Conservation (phyloP, 1,284 basidiomycete species). For the Microbotryum intermedium region DNA sequence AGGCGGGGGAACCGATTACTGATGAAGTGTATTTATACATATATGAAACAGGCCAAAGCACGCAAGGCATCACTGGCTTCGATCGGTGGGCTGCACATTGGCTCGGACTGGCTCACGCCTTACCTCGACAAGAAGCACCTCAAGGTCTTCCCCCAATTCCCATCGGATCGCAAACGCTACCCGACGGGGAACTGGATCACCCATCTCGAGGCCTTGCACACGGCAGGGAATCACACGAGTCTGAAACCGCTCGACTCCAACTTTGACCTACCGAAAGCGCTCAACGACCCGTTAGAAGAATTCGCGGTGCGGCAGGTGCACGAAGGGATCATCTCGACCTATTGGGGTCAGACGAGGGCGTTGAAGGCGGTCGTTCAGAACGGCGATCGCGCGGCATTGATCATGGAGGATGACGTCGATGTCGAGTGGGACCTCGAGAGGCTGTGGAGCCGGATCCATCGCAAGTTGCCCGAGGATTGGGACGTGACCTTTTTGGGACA, state of each 20-base stretch:
- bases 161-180: background rate
- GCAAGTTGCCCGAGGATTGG: slow-evolving; percentile 54
- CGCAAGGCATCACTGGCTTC: slow-evolving; percentile 1
- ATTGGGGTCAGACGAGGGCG: slow-evolving; percentile 59
- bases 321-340: slow-evolving; percentile 39
- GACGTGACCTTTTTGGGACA: slow-evolving; percentile 65
- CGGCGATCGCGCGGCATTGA: slow-evolving; percentile 44
- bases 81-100: slow-evolving; percentile 25
- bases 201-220: slow-evolving; percentile 17
- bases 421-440: slow-evolving; percentile 58
- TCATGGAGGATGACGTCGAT: slow-evolving; percentile 72
- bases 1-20: no score
- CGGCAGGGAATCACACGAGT: slow-evolving; percentile 3
- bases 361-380: slow-evolving; percentile 41
- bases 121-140: background rate
- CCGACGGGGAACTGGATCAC: slow-evolving; percentile 14
- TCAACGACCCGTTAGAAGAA: slow-evolving; percentile 30
- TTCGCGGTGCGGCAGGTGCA: slow-evolving; percentile 30
- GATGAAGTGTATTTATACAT: background rate
- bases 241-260: slow-evolving; percentile 15
- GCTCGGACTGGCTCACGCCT: slow-evolving; percentile 27
- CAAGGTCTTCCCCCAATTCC: slow-evolving; percentile 6
- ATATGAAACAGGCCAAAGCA: slow-evolving; percentile 13
- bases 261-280: slow-evolving; percentile 15
- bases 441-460: slow-evolving; percentile 51